These are phyloP conservation scores for Maudiozyma pseudohumilis DNA, from an alignment of 805 yeast genomes.

Conservation along the genomic window DNA sequence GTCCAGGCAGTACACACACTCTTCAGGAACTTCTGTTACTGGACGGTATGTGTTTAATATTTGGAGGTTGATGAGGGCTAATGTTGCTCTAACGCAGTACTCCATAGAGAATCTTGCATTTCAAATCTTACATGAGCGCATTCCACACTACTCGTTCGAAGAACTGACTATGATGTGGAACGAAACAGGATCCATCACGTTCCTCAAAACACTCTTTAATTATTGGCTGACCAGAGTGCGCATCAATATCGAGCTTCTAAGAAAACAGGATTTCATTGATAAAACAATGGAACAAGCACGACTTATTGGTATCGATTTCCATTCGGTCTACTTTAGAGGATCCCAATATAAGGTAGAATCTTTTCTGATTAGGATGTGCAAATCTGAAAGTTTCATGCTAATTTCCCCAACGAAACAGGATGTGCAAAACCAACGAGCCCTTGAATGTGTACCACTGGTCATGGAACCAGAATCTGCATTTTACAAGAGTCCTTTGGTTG, in stretches of 20 bases:
- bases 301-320: slow-evolving; percentile 79
- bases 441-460: slow-evolving; percentile 81
- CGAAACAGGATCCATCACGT: slow-evolving; percentile 14
- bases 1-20: slow-evolving; percentile 70
- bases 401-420: slow-evolving; percentile 72
- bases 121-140: slow-evolving; percentile 53
- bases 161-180: slow-evolving; percentile 42
- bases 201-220: slow-evolving; percentile 38
- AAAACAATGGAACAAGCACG: slow-evolving; percentile 76
- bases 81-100: slow-evolving; percentile 54
- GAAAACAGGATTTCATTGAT: slow-evolving; percentile 54
- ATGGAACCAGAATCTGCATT: slow-evolving; percentile 85
- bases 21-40: slow-evolving; percentile 54
- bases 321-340: slow-evolving; percentile 80
- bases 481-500: slow-evolving; percentile 82
- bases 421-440: slow-evolving; percentile 74
- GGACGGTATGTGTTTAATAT: slow-evolving; percentile 82
- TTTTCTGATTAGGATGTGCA: slow-evolving; percentile 60
- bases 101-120: slow-evolving; percentile 68
- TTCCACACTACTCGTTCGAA: slow-evolving; percentile 50
- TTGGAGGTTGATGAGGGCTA: slow-evolving; percentile 68
- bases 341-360: slow-evolving; percentile 94
- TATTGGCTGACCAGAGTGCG: slow-evolving; percentile 35
- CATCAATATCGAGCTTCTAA: slow-evolving; percentile 37
- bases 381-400: slow-evolving; percentile 61